These are phyloP conservation scores for Phytomonas francai DNA, from an alignment of 208 protist genomes.

Conservation along the genomic window DNA sequence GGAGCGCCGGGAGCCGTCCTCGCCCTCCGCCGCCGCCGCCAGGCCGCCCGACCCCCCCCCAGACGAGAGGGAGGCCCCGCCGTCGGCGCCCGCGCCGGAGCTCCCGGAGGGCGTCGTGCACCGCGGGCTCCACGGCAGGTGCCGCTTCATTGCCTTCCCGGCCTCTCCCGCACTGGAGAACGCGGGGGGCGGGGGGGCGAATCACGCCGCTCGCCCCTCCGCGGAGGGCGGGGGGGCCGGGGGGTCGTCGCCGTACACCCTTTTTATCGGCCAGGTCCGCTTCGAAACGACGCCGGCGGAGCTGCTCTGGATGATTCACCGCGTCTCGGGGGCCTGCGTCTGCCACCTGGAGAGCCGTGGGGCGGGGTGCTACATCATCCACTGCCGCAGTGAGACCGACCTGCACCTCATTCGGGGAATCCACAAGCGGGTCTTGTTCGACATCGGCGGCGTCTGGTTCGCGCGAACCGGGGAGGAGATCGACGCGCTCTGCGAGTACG, in stretches of 20 bases:
- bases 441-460: constrained; percentile 74
- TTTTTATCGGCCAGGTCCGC: constrained; percentile 83
- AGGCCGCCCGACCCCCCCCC: too few relatives aligned
- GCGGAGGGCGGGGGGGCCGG: too few relatives aligned
- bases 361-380: constrained; percentile 69
- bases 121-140: constrained; percentile 47
- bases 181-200: too few relatives aligned
- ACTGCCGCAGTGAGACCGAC: constrained; percentile 56
- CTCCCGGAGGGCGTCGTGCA: constrained; percentile 55
- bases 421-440: constrained; percentile 80
- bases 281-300: constrained; percentile 73
- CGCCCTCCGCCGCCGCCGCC: too few relatives aligned
- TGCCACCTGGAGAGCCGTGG: constrained; percentile 60
- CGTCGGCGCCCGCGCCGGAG: constrained; percentile 12
- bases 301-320: constrained; percentile 72
- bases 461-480: constrained; percentile 60
- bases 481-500: constrained; percentile 71
- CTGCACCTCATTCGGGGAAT: constrained; percentile 50
- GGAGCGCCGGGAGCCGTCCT: background rate
- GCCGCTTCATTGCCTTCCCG: constrained; percentile 67
- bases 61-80: constrained; percentile 6
- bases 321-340: constrained; percentile 44
- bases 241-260: too few relatives aligned
- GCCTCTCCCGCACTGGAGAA: too few relatives aligned
- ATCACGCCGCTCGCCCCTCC: too few relatives aligned